These are phyloP conservation scores for Biscogniauxia mediterranea DNA, from an alignment of 2,329 filamentous ascomycete genomes.

Conservation along the genomic window DNA sequence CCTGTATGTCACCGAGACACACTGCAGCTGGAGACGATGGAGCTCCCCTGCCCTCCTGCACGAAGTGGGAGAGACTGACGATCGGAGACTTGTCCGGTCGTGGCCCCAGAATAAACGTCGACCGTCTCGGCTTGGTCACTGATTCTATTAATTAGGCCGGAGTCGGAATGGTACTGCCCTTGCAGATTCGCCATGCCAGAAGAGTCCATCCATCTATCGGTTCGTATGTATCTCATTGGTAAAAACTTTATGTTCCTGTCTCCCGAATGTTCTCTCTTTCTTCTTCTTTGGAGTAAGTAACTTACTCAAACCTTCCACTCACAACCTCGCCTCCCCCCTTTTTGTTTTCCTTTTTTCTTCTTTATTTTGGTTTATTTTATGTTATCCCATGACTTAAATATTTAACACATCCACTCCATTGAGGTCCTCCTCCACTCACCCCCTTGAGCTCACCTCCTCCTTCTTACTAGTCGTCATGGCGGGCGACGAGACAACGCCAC, in stretches of 20 bases:
- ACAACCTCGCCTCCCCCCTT: background rate
- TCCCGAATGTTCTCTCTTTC: background rate
- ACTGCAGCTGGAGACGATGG: too few relatives aligned
- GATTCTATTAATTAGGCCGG: too few relatives aligned
- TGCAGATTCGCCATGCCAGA: background rate
- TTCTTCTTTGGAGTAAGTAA: background rate
- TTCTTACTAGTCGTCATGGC: slow-evolving; percentile 14
- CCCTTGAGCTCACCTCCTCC: background rate
- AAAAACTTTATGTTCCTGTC: background rate
- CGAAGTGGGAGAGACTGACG: background rate
- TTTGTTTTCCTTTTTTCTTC: too few relatives aligned
- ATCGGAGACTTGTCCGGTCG: background rate
- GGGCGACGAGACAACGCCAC: slow-evolving; percentile 23
- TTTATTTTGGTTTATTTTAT: too few relatives aligned
- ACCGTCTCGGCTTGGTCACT: background rate
- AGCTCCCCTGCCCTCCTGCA: too few relatives aligned
- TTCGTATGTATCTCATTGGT: background rate
- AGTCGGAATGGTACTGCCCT: background rate
- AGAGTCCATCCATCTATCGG: background rate
- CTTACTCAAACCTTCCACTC: too few relatives aligned
- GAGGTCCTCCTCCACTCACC: too few relatives aligned
- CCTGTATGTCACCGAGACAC: too few relatives aligned
- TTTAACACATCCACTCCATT: too few relatives aligned
- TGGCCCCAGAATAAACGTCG: background rate
- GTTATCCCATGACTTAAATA: background rate